These are phyloP conservation scores for Umbelopsis sp. DNA, from an alignment of 192 early-diverging fungal genomes.

Conservation along the genomic window DNA sequence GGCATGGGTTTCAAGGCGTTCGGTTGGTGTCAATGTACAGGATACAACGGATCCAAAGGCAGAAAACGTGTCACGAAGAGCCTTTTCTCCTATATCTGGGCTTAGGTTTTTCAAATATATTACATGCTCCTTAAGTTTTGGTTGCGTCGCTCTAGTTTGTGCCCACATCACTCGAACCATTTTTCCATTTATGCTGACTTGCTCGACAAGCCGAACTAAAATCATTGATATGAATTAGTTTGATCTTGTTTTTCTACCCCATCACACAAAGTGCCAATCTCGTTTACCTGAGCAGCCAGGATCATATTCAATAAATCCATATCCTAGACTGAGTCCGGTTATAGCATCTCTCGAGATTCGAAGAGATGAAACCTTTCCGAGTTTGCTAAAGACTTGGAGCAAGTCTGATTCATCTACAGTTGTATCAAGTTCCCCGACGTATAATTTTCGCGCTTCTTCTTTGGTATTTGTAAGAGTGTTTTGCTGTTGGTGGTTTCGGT, in stretches of 20 bases:
- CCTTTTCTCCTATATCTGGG: background rate
- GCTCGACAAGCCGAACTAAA: background rate
- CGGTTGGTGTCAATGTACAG: background rate
- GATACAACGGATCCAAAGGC: slow-evolving; percentile 9
- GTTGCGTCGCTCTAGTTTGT: background rate
- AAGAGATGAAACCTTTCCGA: slow-evolving; percentile 16
- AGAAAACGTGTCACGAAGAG: slow-evolving; percentile 4
- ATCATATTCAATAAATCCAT: slow-evolving; percentile 18
- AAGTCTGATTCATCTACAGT: background rate
- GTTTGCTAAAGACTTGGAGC: background rate
- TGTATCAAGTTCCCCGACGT: slow-evolving; percentile 12
- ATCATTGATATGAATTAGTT: background rate
- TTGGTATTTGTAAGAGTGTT: background rate
- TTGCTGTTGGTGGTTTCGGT: background rate
- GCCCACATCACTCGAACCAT: slow-evolving; percentile 1
- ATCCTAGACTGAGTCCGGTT: background rate
- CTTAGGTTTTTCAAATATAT: background rate
- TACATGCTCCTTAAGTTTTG: background rate
- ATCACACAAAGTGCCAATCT: background rate
- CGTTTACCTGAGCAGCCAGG: background rate
- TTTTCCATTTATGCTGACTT: slow-evolving; percentile 6
- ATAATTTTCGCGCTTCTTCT: background rate
- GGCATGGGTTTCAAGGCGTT: background rate
- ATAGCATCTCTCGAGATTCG: slow-evolving; percentile 15
- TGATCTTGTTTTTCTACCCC: background rate